Percentiles rank a stretch among this genome's conserved stretches.
phyloP scores from a whole-genome alignment of 2,329 filamentous ascomycete species.

The Shiraia bambusicola region DNA sequence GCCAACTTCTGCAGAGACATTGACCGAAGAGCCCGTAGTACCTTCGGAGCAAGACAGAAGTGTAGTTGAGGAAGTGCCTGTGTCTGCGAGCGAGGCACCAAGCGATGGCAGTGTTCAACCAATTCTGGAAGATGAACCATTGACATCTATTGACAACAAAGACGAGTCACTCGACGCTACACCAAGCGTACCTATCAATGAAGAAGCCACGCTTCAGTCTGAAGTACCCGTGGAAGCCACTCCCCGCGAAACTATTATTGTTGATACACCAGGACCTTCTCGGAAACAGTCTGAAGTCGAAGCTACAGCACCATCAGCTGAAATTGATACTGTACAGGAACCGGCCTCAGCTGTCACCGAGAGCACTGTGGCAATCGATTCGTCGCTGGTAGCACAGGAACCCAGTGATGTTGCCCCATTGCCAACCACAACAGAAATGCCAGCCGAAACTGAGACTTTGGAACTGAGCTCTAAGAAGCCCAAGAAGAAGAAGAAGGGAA shows the following conservation, averaged over 20 bases:
- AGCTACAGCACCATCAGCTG: no score
- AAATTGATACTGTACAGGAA: no score
- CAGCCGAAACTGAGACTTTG: constrained; percentile 7
- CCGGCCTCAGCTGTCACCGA: neutral
- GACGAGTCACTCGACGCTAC: constrained; percentile 17
- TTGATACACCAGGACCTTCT: no score
- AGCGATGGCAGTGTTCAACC: neutral
- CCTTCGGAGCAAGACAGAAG: neutral
- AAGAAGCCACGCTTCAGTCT: constrained; percentile 1
- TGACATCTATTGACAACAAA: constrained; percentile 15
- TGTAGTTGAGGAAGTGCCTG: neutral
- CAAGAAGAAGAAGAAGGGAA: constrained; percentile 32
- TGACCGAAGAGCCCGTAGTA: neutral
- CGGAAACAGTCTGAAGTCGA: no score
- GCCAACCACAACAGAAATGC: constrained; percentile 1
- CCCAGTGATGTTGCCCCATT: constrained; percentile 6
- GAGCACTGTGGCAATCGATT: neutral
- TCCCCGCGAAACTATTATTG: no score
- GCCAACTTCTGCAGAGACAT: neutral
- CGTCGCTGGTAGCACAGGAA: constrained; percentile 2
- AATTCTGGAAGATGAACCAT: constrained; percentile 7
- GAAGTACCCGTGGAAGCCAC: no score
- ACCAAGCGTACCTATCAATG: constrained; percentile 9
- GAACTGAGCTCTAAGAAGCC: constrained; percentile 18
- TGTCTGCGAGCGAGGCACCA: constrained; percentile 1